Conservation (phyloP, 768 basidiomycete species). For the Udeniomyces megalosporus region DNA sequence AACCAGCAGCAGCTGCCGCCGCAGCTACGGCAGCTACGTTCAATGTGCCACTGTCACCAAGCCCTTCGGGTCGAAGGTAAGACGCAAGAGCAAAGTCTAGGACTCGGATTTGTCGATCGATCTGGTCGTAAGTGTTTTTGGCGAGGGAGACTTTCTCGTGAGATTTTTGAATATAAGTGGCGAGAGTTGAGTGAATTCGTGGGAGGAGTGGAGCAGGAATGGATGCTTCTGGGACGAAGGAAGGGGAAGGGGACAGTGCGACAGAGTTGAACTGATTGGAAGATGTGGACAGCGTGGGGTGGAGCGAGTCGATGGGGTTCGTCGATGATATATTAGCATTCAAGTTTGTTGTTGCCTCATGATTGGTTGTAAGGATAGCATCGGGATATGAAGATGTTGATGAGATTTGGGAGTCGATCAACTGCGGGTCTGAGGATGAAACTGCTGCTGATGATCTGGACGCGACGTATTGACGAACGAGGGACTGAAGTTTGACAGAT, state of each 20-base stretch:
- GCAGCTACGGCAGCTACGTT: too few relatives aligned
- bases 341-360: too few relatives aligned
- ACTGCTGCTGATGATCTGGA: not conserved
- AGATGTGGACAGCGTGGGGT: not conserved
- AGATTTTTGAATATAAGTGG: conserved; percentile 24
- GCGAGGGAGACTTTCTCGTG: conserved; percentile 30
- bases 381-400: not conserved
- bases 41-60: not conserved
- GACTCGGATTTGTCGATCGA: conserved; percentile 30
- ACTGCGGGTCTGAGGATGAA: not conserved
- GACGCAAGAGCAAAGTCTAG: conserved; percentile 22
- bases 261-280: not conserved
- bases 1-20: too few relatives aligned
- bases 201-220: too few relatives aligned
- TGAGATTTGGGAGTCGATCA: not conserved
- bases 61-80: not conserved
- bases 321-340: too few relatives aligned
- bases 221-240: not conserved
- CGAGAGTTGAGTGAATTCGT: too few relatives aligned
- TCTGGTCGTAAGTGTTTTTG: conserved; percentile 26
- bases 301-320: not conserved
- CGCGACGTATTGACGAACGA: not conserved
- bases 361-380: too few relatives aligned
- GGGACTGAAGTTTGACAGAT: not conserved
- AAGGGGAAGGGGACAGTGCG: not conserved